Base-by-base conservation (phyloP, 306 rosid genomes). In the Vigna mungo region DNA sequence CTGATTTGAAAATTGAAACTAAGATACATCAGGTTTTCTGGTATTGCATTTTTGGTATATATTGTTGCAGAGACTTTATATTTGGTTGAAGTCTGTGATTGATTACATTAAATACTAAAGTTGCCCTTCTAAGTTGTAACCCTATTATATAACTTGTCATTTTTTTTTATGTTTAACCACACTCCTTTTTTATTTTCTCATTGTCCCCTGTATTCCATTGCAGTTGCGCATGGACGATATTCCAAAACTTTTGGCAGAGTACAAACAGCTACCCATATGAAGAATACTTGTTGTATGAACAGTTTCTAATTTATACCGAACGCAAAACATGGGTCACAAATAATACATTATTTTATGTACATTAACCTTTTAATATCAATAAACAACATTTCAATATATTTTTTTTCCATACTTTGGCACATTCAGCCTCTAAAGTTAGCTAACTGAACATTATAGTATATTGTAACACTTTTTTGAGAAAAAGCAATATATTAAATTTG, bases 161-260 rank as follows among this genome's bases (percentile, higher is more conserved):
- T 46, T 30, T 2, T 30, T 59, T 56, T 43, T 3, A 17, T 34
- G 49, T 32, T 51, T 30, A 43, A 11, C 23, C 68, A 15, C 18
- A 17, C 46, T 21, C 7, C 27, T 21, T 27, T 44, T 47, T 12
- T 16, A 13, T 37, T 69, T 77, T 78, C 69, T 34, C 52, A 62
- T 27, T 37, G 56, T 77, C 62, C 9, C 14, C 12, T 1, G 66
- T 59, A 51, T 44, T 74, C 32, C 74, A 37, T 53, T 77, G 77
- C 96, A 95, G 97, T 81, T 95, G 85, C 94, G 96, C 14, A 85
- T 95, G 92, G 89, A 87, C 80, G 99, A 95, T 81, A 81, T 95
- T 52, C 91, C 96, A 16, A 85, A 87, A 81, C 93, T 95, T 67
- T 76, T 95, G 84, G 86, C 78, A 5, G 99, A 87, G 87, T 95